Base-by-base conservation (phyloP, 441 rosid species). In the Syzygium syzygioides region DNA sequence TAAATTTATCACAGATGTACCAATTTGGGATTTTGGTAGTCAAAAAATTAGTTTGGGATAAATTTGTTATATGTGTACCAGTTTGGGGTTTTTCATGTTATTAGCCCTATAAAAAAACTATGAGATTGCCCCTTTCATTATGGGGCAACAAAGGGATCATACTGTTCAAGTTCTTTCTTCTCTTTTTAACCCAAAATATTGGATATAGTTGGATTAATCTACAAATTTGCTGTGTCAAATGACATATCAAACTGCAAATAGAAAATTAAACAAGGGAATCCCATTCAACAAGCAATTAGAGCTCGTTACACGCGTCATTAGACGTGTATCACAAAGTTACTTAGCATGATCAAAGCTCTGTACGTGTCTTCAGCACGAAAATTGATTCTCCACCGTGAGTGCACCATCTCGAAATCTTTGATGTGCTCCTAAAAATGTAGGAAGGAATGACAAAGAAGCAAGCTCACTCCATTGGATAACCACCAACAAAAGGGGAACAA, bases 401-500 rank as follows among this genome's bases (percentile, higher is more conserved):
- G 52, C n/a, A 76, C 83, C 50, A 23, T 76, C 48, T 23, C 83
- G n/a, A 76, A 76, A 76, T 41, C 52, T 41, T 23, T 41, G 10
- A 23, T 41, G 52, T 41, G 52, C 5, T 76, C n/a, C n/a, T 76
- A 1, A 41, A 13, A 76, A 41, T 7, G 83, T 41, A 6, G 83
- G 52, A 76, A 41, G 48, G 53, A 13, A 26, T 25, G 83, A 23
- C n/a, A 48, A 23, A 76, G 53, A 12, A 41, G 83, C 18, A 41
- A 41, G 52, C 83, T 45, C 53, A 26, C 53, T 14, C 83, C n/a
- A 76, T 23, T 76, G 53, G 83, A 13, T 26, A 52, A 41, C 41
- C n/a, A 3, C 83, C 83, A 23, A 26, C 94, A 94, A 54, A 86
- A 53, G 60, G 68, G 64, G 85, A 87, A 88, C 52, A 86, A 87